phyloP scores from a whole-genome alignment of 306 rosid species.

The Fagus crenata region DNA sequence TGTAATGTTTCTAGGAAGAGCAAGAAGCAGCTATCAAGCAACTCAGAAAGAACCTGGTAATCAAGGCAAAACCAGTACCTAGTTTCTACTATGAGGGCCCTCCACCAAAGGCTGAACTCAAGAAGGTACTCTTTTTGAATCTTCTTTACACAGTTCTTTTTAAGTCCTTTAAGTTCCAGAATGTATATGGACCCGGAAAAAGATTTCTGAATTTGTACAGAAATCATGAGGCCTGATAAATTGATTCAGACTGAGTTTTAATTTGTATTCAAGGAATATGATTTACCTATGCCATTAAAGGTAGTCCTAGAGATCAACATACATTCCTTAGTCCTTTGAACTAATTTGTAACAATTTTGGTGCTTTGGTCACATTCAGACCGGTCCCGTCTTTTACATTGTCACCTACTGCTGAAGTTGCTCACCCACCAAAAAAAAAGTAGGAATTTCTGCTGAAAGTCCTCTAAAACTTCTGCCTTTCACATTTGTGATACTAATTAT shows the following conservation, averaged over 20 bases:
- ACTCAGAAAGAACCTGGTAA: constrained; percentile 77
- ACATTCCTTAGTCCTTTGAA: not conserved
- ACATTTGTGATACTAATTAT: constrained; percentile 7
- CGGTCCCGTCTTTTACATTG: not conserved
- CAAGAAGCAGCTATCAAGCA: constrained; percentile 84
- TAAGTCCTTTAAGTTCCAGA: constrained; percentile 15
- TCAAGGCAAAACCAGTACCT: constrained; percentile 96
- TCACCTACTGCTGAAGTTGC: not conserved
- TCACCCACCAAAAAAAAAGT: too few relatives aligned
- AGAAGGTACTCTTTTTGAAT: constrained; percentile 56
- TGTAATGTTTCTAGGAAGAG: constrained; percentile 70
- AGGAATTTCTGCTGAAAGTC: not conserved
- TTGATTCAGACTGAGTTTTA: constrained; percentile 1
- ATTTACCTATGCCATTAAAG: constrained; percentile 5
- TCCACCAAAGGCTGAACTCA: constrained; percentile 78
- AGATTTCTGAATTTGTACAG: constrained; percentile 14
- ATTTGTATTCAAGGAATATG: constrained; percentile 2
- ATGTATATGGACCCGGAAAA: constrained; percentile 18
- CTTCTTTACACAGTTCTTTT: constrained; percentile 9
- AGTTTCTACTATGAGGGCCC: constrained; percentile 88
- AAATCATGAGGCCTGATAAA: constrained; percentile 5
- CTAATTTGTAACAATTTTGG: not conserved
- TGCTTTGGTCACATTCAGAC: not conserved
- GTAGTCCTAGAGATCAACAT: constrained; percentile 4
- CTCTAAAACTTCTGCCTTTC: not conserved